Base-by-base conservation (phyloP, 176 grass and related monocot species). In the Juncus inflexus region DNA sequence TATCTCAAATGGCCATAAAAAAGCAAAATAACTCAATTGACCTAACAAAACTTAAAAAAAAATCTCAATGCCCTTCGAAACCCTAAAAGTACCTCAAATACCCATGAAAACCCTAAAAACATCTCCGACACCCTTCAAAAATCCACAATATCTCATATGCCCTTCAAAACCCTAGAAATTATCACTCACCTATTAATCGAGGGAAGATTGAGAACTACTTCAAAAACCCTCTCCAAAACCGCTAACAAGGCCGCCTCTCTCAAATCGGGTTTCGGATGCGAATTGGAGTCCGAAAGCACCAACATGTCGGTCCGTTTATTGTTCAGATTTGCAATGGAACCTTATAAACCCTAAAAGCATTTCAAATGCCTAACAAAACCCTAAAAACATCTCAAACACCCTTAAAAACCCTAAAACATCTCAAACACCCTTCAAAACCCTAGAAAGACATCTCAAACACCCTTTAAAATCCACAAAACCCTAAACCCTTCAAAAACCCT, bases 181-280 rank as follows among this genome's bases (percentile, higher is more conserved):
- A n/a, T n/a, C n/a, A n/a, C 3, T 45, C 3, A 86, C 87, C 92
- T 91, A 42, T 96, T 89, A 41, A 96, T 79, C 62, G 77, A 38
- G 14, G 87, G 92, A 60, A 83, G 76, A 63, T 91, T 83, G 60
- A 91, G 65, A 70, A 89, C 77, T 13, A 96, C 53, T 7, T 83
- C 62, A 2, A 96, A 96, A 28, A 96, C 63, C 41, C 74, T 96
- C 77, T 96, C 82, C 74, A 96, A 53, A 2, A 86, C 79, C 7
- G 77, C 78, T 60, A 90, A 70, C 55, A 96, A 74, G 80, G 90
- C 65, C 37, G 76, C 76, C 65, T 96, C 91, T 0, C 65, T 52
- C 40, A 74, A 70, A 74, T 76, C 81, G 8, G 85, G 82, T 60
- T 83, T 91, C 3, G 72, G 56, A 63, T 76, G 62, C 39, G 12